These are phyloP conservation scores for Malus hybrid DNA, from an alignment of 331 rosid genomes.

Conservation along the genomic window DNA sequence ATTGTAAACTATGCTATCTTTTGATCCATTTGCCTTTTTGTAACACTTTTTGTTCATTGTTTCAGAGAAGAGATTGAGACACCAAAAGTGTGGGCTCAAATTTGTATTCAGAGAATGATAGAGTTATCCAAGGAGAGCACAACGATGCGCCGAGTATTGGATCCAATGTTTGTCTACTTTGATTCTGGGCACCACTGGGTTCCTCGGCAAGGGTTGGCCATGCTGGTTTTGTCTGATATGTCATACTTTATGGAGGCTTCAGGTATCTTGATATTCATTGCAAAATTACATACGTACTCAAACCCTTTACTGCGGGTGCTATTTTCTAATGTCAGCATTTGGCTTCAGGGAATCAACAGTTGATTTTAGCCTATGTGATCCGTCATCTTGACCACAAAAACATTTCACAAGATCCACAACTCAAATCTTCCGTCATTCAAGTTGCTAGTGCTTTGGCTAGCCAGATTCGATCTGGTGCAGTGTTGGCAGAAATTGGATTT, in stretches of 20 bases:
- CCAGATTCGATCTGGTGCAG: conserved; percentile 64
- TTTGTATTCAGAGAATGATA: conserved; percentile 83
- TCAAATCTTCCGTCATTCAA: conserved; percentile 66
- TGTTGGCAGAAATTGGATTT: conserved; percentile 74
- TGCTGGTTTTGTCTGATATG: conserved; percentile 73
- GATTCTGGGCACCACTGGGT: conserved; percentile 81
- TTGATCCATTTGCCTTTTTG: background rate
- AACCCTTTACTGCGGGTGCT: background rate
- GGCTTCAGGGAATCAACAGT: conserved; percentile 67
- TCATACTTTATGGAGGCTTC: conserved; percentile 67
- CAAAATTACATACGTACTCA: background rate
- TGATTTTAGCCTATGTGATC: conserved; percentile 61
- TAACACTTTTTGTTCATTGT: conserved; percentile 5
- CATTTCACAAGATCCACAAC: conserved; percentile 61
- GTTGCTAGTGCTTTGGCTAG: conserved; percentile 68
- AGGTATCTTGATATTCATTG: conserved; percentile 36
- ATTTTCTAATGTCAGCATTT: conserved; percentile 6
- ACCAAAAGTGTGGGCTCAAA: conserved; percentile 87
- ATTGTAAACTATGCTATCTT: background rate
- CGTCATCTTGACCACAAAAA: conserved; percentile 98
- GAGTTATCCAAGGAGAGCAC: conserved; percentile 90
- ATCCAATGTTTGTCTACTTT: conserved; percentile 82
- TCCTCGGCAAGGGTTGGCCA: conserved; percentile 69
- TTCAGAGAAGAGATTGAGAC: conserved; percentile 80
- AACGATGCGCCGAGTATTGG: conserved; percentile 85